These are phyloP conservation scores for Penicillium corylophilum DNA, from an alignment of 2,329 filamentous ascomycete species.

Conservation along the genomic window DNA sequence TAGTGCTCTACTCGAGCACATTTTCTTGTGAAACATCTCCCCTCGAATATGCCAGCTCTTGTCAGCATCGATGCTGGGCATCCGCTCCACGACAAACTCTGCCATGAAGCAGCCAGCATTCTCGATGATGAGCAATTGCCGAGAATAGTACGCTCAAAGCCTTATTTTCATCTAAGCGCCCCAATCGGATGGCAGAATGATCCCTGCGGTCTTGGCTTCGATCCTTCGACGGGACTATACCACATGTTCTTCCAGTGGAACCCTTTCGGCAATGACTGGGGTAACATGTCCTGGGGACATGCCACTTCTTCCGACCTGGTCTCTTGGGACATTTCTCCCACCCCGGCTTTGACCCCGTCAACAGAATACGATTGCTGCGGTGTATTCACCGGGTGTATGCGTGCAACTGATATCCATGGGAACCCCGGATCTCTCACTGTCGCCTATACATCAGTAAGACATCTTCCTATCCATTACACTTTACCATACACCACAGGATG, in stretches of 20 bases:
- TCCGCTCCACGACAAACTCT: background rate
- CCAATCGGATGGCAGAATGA: conserved; percentile 47
- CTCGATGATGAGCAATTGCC: background rate
- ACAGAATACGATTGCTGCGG: conserved; percentile 41
- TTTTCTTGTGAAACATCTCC: background rate
- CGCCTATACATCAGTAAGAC: conserved; percentile 43
- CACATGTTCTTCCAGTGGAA: conserved; percentile 48
- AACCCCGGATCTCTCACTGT: conserved; percentile 31
- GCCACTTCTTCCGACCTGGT: conserved; percentile 41
- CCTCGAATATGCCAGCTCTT: conserved; percentile 11
- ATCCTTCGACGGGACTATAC: conserved; percentile 40
- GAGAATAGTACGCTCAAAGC: conserved; percentile 7
- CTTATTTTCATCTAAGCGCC: conserved; percentile 39
- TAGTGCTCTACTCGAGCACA: background rate
- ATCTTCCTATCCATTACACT: conserved; percentile 43
- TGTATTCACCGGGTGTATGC: conserved; percentile 45
- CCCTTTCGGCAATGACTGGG: conserved; percentile 43
- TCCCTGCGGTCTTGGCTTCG: conserved; percentile 44
- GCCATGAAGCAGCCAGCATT: background rate
- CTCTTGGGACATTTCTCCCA: conserved; percentile 34
- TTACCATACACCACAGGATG: conserved; percentile 37
- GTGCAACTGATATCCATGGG: conserved; percentile 27
- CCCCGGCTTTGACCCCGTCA: conserved; percentile 34
- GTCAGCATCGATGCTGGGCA: background rate
- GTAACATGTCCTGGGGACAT: conserved; percentile 45